These are phyloP conservation scores for Polyplosphaeria fusca DNA, from an alignment of 495 filamentous ascomycete species.

Conservation along the genomic window DNA sequence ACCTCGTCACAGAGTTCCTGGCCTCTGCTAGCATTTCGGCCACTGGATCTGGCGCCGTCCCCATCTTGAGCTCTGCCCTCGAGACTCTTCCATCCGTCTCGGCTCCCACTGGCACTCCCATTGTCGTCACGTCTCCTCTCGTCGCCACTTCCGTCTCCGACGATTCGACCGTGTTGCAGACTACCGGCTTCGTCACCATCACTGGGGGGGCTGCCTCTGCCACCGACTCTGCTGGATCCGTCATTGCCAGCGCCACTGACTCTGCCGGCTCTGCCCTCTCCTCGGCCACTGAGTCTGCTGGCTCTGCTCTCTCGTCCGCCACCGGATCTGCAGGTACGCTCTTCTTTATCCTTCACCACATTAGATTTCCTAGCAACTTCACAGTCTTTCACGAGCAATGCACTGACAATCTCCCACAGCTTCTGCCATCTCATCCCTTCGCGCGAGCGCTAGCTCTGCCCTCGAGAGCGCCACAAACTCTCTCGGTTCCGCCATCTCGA, in stretches of 20 bases:
- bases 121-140: conserved; percentile 36
- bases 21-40: conserved; percentile 16
- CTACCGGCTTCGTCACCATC: conserved; percentile 39
- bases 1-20: conserved; percentile 22
- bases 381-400: conserved; percentile 4
- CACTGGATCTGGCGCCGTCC: conserved; percentile 18
- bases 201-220: conserved; percentile 26
- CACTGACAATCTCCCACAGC: not conserved
- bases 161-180: conserved; percentile 28
- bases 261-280: conserved; percentile 8
- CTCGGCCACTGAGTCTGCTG: conserved; percentile 14
- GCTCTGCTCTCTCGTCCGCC: conserved; percentile 38
- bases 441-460: conserved; percentile 9
- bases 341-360: conserved; percentile 25
- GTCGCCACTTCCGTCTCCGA: conserved; percentile 32
- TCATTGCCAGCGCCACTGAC: conserved; percentile 11
- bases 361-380: conserved; percentile 30
- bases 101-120: conserved; percentile 9
- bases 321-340: conserved; percentile 28
- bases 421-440: not conserved
- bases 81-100: conserved; percentile 27
- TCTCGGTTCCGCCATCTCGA: conserved; percentile 3
- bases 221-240: conserved; percentile 8
- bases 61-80: conserved; percentile 33
- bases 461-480: conserved; percentile 16